Evolutionary conservation across 768 basidiomycete species (phyloP).

Genomic region (Russula griseocarnosa): DNA sequence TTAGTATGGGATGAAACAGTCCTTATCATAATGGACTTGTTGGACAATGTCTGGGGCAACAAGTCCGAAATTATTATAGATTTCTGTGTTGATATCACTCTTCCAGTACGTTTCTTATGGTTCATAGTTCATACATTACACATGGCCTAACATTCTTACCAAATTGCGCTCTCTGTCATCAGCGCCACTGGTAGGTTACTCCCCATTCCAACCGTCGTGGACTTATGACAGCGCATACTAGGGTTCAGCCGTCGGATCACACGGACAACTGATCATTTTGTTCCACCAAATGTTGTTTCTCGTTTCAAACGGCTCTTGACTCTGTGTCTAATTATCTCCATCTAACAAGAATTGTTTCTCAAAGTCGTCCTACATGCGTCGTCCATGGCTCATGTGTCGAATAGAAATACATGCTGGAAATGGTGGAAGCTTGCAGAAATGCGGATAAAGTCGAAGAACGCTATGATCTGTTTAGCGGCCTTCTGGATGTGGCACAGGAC

Average conservation of each 20-base stretch:
- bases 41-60: too few relatives aligned
- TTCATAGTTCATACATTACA: too few relatives aligned
- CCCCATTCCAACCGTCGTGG: background rate
- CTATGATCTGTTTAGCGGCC: slow-evolving; percentile 32
- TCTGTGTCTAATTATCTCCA: slow-evolving; percentile 40
- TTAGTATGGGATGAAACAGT: too few relatives aligned
- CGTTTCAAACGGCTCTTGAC: slow-evolving; percentile 49
- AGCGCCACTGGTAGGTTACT: slow-evolving; percentile 41
- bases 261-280: slow-evolving; percentile 44
- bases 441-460: slow-evolving; percentile 26
- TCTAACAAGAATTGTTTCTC: slow-evolving; percentile 34
- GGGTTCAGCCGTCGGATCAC: slow-evolving; percentile 50
- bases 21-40: too few relatives aligned
- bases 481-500: slow-evolving; percentile 28
- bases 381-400: background rate
- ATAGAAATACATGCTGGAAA: too few relatives aligned
- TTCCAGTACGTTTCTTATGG: too few relatives aligned
- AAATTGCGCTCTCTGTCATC: slow-evolving; percentile 57
- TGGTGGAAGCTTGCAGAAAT: slow-evolving; percentile 19
- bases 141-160: background rate
- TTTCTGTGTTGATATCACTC: too few relatives aligned
- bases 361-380: background rate
- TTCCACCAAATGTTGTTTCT: slow-evolving; percentile 45
- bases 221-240: background rate
- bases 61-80: too few relatives aligned